Percentiles rank a stretch among this genome's conserved stretches.
phyloP scores from a whole-genome alignment of 148 eudicot genomes.

The Dianthus caryophyllus region DNA sequence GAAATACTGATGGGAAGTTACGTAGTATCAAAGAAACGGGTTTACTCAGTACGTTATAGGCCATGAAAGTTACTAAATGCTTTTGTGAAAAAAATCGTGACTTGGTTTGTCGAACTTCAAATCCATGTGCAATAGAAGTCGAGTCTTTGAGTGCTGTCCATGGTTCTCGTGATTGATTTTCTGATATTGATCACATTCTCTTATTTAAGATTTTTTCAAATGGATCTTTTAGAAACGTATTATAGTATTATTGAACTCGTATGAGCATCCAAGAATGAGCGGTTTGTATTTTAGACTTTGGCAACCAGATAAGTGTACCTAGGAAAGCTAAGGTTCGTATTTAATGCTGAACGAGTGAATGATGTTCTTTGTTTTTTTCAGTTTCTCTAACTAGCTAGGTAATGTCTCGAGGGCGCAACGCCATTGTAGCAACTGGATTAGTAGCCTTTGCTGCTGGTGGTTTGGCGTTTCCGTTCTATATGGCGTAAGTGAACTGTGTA shows the following conservation, averaged over 20 bases:
- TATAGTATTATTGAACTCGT: not conserved
- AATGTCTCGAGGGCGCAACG: conserved; percentile 71
- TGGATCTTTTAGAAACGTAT: not conserved
- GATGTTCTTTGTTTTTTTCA: not conserved
- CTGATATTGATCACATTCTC: not conserved
- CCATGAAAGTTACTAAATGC: not conserved
- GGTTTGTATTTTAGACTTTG: not conserved
- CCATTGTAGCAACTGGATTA: conserved; percentile 71
- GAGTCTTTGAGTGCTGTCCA: not conserved
- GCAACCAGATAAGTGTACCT: not conserved
- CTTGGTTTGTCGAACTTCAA: not conserved
- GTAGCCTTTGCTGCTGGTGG: conserved; percentile 76
- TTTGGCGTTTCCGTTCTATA: conserved; percentile 87
- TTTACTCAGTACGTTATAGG: not conserved
- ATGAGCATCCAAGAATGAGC: too few relatives aligned
- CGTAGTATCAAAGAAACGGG: not conserved
- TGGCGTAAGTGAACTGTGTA: conserved; percentile 61
- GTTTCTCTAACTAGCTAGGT: not conserved
- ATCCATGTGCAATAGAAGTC: too few relatives aligned
- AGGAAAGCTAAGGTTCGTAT: not conserved
- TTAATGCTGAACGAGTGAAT: not conserved
- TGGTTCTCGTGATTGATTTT: not conserved
- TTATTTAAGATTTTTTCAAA: not conserved
- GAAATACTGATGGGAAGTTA: not conserved
- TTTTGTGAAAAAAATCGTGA: not conserved